Base-by-base conservation (phyloP, 1,139 yeast genomes). In the Lodderomyces orthopsilosis region DNA sequence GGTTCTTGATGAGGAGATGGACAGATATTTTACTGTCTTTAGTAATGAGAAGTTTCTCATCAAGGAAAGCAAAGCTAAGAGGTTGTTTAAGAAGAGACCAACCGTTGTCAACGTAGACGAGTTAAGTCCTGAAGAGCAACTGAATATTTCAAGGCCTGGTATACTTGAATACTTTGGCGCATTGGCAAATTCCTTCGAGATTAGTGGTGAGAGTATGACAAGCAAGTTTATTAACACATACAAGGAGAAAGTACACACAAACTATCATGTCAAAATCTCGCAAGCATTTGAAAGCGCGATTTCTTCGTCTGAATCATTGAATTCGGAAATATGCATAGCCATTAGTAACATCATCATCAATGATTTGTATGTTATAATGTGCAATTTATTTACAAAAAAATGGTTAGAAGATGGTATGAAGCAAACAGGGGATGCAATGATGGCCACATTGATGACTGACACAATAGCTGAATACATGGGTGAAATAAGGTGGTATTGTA, bases 161-260 rank as follows among this genome's bases (percentile, higher is more conserved):
- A 68, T 89, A 38, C 73, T 85, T 35, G 96, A 90, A 56, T 90
- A 90, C 60, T 68, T 87, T 45, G 77, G 87, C 23, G 96, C 96
- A 0, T 73, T 88, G 28, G 94, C 94, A 2, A 90, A 90, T 49
- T 70, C 77, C 48, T 94, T 86, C 61, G 96, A 89, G 61, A 85
- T 89, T 65, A 81, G 86, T 53, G 86, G 91, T 17, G 95, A 93
- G 19, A 83, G 86, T 50, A 78, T 86, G 49, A 81, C 86, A 24
- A 95, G 87, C 47, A 86, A 85, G 36, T 81, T 89, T 43, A 73
- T 85, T 19, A 79, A 82, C 13, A 79, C 75, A 44, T 83, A 85
- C 58, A 74, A 79, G 24, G 78, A 76, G 2, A 74, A 83, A 56
- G 91, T 89, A 12, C 84, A 86, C 39, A 73, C 81, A 41, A 77